phyloP scores from a whole-genome alignment of 2,329 filamentous ascomycete species.

The Cladosporium sp. region DNA sequence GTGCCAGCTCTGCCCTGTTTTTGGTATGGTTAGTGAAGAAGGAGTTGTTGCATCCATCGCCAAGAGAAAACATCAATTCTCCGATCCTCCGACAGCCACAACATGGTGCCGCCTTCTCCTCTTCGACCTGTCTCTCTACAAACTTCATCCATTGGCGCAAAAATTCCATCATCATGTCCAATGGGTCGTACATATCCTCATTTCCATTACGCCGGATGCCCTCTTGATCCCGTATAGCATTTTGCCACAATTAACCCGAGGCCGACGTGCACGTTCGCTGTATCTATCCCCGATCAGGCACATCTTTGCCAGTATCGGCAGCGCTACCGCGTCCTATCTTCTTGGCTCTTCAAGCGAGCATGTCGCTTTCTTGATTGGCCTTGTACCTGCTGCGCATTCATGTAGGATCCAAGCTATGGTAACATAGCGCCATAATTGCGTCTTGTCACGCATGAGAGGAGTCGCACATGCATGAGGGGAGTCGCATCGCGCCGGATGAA shows the following conservation, averaged over 20 bases:
- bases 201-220: neutral
- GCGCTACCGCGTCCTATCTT: neutral
- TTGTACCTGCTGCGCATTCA: neutral
- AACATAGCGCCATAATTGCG: constrained; percentile 15
- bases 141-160: neutral
- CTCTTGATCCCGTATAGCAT: neutral
- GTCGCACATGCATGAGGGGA: constrained; percentile 16
- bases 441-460: constrained; percentile 17
- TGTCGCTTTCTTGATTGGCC: constrained; percentile 6
- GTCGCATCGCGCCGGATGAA: constrained; percentile 12
- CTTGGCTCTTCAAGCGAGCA: constrained; percentile 3
- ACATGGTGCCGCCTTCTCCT: neutral
- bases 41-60: neutral
- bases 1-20: too few species aligned
- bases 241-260: neutral
- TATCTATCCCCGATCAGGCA: constrained; percentile 5
- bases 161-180: neutral
- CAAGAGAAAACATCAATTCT: neutral
- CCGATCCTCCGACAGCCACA: neutral
- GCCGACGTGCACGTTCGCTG: neutral
- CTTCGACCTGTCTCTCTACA: neutral
- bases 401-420: constrained; percentile 5
- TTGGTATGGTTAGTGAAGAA: too few species aligned
- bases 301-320: constrained; percentile 13
- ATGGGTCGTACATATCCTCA: neutral